phyloP scores from a whole-genome alignment of 1,284 basidiomycete genomes.

The Irpex rosettiformis region DNA sequence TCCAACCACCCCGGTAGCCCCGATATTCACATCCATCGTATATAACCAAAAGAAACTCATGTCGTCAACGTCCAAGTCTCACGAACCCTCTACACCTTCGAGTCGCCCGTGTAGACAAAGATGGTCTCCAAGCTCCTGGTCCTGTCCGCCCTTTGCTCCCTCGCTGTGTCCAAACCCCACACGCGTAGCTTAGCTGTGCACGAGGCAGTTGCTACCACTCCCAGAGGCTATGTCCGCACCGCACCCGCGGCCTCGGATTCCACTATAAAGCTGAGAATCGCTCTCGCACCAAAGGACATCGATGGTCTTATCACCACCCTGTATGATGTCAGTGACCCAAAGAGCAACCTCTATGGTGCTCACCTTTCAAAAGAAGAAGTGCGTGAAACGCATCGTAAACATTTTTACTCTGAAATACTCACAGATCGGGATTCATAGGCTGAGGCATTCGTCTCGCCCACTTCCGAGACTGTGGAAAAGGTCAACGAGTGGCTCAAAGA shows the following conservation, averaged over 20 bases:
- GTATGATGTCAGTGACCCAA: constrained; percentile 32
- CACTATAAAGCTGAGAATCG: constrained; percentile 22
- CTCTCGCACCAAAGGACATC: constrained; percentile 23
- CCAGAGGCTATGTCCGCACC: constrained; percentile 18
- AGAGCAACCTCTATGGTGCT: constrained; percentile 29
- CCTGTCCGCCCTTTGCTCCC: constrained; percentile 17
- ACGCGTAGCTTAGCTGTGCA: constrained; percentile 18
- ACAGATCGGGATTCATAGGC: constrained; percentile 25
- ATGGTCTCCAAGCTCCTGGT: constrained; percentile 24
- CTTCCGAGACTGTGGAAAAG: constrained; percentile 30
- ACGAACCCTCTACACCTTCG: background rate
- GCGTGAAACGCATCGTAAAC: background rate
- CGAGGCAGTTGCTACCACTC: constrained; percentile 18
- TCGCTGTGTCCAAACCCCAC: constrained; percentile 19
- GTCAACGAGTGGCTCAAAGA: constrained; percentile 37
- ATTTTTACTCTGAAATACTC: constrained; percentile 12
- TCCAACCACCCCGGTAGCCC: background rate
- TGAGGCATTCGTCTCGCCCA: constrained; percentile 35
- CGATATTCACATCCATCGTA: background rate
- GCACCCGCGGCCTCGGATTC: constrained; percentile 17
- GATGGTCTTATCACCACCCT: constrained; percentile 23
- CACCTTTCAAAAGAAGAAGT: constrained; percentile 33
- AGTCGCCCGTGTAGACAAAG: constrained; percentile 6
- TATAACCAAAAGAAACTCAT: background rate
- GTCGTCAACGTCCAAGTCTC: background rate